These are phyloP conservation scores for Elsinoe necatrix DNA, from an alignment of 2,329 filamentous ascomycete genomes.

Conservation along the genomic window DNA sequence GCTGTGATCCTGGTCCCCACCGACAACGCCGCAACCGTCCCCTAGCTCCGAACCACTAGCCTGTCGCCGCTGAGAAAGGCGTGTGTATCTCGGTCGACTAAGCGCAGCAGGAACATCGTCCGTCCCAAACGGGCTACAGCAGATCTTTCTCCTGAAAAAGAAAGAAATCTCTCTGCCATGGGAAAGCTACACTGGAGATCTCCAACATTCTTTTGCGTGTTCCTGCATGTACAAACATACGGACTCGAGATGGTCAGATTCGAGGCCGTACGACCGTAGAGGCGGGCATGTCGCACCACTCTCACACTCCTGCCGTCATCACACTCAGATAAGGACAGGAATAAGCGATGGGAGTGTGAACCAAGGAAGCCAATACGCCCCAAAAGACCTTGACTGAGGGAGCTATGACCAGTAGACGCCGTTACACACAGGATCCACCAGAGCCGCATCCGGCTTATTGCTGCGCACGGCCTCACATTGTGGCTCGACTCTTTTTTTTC, in stretches of 20 bases:
- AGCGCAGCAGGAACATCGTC: conserved; percentile 1
- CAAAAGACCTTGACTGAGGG: neutral
- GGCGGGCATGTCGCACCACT: neutral
- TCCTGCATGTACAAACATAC: neutral
- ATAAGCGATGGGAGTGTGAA: conserved; percentile 2
- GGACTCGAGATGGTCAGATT: neutral
- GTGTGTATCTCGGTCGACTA: conserved; percentile 11
- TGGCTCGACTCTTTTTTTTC: conserved; percentile 12
- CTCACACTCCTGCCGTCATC: neutral
- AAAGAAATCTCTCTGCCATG: neutral
- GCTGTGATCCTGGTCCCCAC: neutral
- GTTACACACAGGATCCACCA: neutral
- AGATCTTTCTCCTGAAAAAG: conserved; percentile 13
- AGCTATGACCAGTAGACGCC: neutral
- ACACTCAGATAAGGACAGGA: conserved; percentile 6
- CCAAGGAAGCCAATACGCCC: conserved; percentile 1
- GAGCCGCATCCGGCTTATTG: conserved; percentile 11
- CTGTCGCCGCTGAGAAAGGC: neutral
- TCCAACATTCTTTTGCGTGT: conserved; percentile 4
- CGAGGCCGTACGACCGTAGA: neutral
- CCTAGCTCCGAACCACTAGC: conserved; percentile 6
- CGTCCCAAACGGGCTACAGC: conserved; percentile 9
- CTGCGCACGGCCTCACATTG: conserved; percentile 5
- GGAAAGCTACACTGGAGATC: neutral
- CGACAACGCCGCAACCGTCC: conserved; percentile 6